These are phyloP conservation scores for Aspergillus coremiiformis DNA, from an alignment of 495 filamentous ascomycete species.

Conservation along the genomic window DNA sequence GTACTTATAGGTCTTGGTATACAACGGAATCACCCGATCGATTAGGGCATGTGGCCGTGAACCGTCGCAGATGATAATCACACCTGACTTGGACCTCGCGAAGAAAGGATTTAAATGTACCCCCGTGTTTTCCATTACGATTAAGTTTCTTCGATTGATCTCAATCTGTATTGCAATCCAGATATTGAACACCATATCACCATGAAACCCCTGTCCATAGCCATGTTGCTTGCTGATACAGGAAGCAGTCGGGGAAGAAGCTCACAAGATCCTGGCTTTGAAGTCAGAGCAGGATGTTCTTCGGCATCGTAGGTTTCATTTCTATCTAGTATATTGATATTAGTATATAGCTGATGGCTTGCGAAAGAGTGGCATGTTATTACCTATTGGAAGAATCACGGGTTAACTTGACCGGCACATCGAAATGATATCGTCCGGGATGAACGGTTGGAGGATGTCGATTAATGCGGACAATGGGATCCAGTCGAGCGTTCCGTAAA, in stretches of 20 bases:
- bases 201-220: neutral
- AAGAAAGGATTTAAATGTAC: neutral
- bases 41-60: neutral
- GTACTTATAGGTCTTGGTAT: neutral
- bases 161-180: too few species aligned
- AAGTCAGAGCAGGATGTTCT: neutral
- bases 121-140: neutral
- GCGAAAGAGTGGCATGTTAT: neutral
- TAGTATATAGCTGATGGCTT: too few species aligned
- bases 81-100: neutral
- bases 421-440: conserved; percentile 27
- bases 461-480: conserved; percentile 23
- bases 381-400: neutral
- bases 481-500: conserved; percentile 32
- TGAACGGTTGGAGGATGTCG: conserved; percentile 17
- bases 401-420: conserved; percentile 15
- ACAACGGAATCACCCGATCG: neutral
- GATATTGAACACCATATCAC: neutral
- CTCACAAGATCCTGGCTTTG: neutral
- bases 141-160: too few species aligned
- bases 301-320: too few species aligned
- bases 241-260: too few species aligned
- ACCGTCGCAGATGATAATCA: neutral
- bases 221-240: neutral
- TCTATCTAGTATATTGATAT: too few species aligned